Conservation (phyloP, 805 yeast species). For the Scheffersomyces stipitis region DNA sequence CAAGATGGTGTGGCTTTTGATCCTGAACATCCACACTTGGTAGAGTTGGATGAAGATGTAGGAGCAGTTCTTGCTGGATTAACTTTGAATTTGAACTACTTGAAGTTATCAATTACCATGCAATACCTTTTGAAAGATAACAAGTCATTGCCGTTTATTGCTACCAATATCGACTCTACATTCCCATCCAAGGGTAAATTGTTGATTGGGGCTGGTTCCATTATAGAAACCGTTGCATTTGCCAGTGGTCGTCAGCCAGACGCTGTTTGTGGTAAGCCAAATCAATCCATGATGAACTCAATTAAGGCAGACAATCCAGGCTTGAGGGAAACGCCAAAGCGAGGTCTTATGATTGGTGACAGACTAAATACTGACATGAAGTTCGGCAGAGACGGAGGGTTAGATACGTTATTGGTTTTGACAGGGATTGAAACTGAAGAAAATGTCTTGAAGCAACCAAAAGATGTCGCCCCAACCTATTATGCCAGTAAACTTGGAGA, state of each 20-base stretch:
- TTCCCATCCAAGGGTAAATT: conserved; percentile 85
- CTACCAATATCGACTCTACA: conserved; percentile 94
- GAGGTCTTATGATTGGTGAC: conserved; percentile 93
- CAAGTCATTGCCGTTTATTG: conserved; percentile 70
- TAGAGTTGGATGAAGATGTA: conserved; percentile 66
- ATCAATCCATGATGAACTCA: conserved; percentile 84
- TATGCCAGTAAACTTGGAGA: conserved; percentile 77
- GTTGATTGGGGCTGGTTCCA: conserved; percentile 94
- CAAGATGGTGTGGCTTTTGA: conserved; percentile 50
- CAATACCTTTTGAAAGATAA: conserved; percentile 66
- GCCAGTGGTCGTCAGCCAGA: conserved; percentile 83
- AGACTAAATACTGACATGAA: conserved; percentile 92
- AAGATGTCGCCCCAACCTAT: conserved; percentile 58
- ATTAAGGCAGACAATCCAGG: conserved; percentile 62
- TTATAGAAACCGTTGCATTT: conserved; percentile 71
- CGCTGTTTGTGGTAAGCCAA: conserved; percentile 88
- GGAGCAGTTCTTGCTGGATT: conserved; percentile 91
- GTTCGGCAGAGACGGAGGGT: conserved; percentile 85
- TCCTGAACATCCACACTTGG: conserved; percentile 53
- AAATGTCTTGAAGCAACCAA: conserved; percentile 43
- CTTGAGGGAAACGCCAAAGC: conserved; percentile 48
- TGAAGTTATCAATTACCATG: conserved; percentile 76
- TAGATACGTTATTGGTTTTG: conserved; percentile 83
- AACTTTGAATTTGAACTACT: conserved; percentile 74
- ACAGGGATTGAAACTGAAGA: conserved; percentile 88